Evolutionary conservation across 805 yeast species (phyloP), one percentile per base, ranked within the genome.

Genomic region (Candida suzukii): DNA sequence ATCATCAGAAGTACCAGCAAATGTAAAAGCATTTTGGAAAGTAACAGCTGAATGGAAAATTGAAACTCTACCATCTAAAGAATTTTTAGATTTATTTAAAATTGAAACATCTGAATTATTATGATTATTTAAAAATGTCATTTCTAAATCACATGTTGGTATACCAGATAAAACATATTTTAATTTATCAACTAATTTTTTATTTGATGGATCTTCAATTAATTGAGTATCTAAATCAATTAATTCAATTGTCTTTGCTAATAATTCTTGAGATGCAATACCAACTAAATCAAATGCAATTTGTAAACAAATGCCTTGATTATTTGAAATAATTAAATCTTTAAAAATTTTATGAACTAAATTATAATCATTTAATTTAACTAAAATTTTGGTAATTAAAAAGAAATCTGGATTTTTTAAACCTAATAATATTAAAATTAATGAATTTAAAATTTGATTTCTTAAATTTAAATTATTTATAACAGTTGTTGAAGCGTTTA

Each of bases 31-130:
- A 57, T 88, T 91, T 41, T 93, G 81, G 58, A 93, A 88, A 37
- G 97, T 87, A 38, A 93, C 88, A 8, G 97, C 99, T 20, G 95
- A 83, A 66, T 93, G 99, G 74, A 86, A 90, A 49, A 93, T 78
- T 12, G 99, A 93, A 58, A 79, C 84, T 64, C 96, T 80, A 37
- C 95, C 95, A 58, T 93, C 99, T 49, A 93, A 70, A 10, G 76
- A 71, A 43, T 78, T 74, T 61, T 88, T 88, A 7, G 96, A 76
- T 55, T 83, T 83, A 61, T 85, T 84, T 54, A 93, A 71, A 43
- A 91, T 80, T 39, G 82, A 74, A 42, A 80, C 69, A 61, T 93
- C 98, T 28, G 96, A 83, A 63, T 86, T 85, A 66, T 87, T 86
- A 66, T 91, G 84, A 57, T 84, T 80, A 63, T 79, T 77, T 51